These are phyloP conservation scores for Paramyrothecium sp. DNA, from an alignment of 2,329 filamentous ascomycete species.

Conservation along the genomic window DNA sequence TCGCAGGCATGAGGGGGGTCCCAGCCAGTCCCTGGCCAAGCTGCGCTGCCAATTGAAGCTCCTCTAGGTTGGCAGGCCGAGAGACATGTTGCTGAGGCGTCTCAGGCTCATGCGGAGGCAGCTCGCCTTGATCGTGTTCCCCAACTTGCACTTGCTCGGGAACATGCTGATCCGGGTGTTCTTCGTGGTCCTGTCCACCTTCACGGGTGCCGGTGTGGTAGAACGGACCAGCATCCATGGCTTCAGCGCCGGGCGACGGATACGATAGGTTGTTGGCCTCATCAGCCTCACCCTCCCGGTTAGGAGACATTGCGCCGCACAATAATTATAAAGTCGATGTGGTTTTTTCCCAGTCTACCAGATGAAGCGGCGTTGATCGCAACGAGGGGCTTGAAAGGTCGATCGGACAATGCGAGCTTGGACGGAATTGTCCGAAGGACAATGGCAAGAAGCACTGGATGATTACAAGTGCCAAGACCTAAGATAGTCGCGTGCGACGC, in stretches of 20 bases:
- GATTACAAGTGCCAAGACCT: neutral
- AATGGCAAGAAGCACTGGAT: neutral
- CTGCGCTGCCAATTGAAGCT: slow-evolving; percentile 58
- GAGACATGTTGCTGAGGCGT: slow-evolving; percentile 39
- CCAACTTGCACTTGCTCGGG: slow-evolving; percentile 26
- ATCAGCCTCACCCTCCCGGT: slow-evolving; percentile 32
- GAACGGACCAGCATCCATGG: slow-evolving; percentile 40
- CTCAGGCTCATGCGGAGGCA: slow-evolving; percentile 29
- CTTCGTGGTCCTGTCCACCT: slow-evolving; percentile 27
- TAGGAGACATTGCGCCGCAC: slow-evolving; percentile 25
- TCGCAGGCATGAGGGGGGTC: slow-evolving; percentile 45
- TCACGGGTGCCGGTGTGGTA: slow-evolving; percentile 39
- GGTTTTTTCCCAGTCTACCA: no score
- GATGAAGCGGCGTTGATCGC: no score
- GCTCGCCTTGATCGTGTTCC: slow-evolving; percentile 27
- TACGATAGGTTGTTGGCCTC: slow-evolving; percentile 40
- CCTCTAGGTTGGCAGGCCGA: slow-evolving; percentile 48
- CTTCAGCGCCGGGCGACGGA: slow-evolving; percentile 44
- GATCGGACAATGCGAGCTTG: neutral
- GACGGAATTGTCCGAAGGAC: neutral
- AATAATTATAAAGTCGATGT: neutral
- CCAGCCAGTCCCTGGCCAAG: slow-evolving; percentile 52
- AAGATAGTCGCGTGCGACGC: neutral
- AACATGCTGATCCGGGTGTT: slow-evolving; percentile 11
- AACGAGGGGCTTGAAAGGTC: no score